These are phyloP conservation scores for Pinus albicaulis DNA, from an alignment of 75 land plant species.

Conservation along the genomic window DNA sequence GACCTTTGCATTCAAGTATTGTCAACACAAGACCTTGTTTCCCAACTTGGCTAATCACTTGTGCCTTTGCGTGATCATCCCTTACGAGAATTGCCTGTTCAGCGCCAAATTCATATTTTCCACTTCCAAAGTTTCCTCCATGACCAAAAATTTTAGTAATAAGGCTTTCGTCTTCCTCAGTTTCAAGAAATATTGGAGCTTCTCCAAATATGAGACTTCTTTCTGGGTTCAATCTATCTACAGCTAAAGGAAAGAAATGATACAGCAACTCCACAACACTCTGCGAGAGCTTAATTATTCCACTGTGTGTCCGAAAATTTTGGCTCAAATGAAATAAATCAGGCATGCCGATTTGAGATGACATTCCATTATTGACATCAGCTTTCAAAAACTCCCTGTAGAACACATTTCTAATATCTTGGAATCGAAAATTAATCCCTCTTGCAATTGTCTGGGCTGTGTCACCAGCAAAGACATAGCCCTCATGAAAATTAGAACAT, in stretches of 20 bases:
- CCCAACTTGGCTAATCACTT: conserved; percentile 36
- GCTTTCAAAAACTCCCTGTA: conserved; percentile 29
- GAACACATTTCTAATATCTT: conserved; percentile 58
- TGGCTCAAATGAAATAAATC: conserved; percentile 38
- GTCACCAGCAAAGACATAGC: conserved; percentile 80
- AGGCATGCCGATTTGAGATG: conserved; percentile 15
- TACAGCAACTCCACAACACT: conserved; percentile 55
- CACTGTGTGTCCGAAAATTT: conserved; percentile 68
- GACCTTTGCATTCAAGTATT: conserved; percentile 67
- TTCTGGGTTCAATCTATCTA: conserved; percentile 58
- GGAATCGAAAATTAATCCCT: conserved; percentile 67
- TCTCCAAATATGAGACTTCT: conserved; percentile 56
- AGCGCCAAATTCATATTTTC: conserved; percentile 51
- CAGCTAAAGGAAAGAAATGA: conserved; percentile 49
- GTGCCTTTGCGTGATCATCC: conserved; percentile 37
- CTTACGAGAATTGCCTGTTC: conserved; percentile 73
- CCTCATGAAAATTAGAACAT: conserved; percentile 45
- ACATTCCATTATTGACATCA: neutral
- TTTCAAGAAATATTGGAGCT: conserved; percentile 53
- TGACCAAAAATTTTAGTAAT: conserved; percentile 45
- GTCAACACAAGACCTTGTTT: conserved; percentile 63
- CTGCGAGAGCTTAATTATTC: conserved; percentile 46
- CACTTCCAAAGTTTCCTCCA: conserved; percentile 6
- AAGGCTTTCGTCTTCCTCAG: conserved; percentile 42
- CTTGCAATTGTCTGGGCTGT: conserved; percentile 81